phyloP scores from a whole-genome alignment of 2,329 filamentous ascomycete genomes.

The Parastagonospora nodorum region DNA sequence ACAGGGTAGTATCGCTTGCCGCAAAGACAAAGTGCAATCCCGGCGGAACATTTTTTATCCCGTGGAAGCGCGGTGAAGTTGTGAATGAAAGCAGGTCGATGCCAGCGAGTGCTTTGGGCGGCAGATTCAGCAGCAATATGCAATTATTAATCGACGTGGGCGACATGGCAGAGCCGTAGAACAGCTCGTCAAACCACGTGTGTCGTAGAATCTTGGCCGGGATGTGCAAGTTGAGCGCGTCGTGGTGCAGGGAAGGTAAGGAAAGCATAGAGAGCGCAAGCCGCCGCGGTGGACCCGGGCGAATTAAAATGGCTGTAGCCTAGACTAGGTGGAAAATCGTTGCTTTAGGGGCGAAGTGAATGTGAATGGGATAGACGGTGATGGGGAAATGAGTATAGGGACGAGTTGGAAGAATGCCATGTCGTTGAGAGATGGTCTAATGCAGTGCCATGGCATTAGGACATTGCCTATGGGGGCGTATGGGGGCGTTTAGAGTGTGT shows the following conservation, averaged over 20 bases:
- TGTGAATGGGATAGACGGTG: background rate
- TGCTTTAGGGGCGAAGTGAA: background rate
- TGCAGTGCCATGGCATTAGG: conserved; percentile 12
- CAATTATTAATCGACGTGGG: conserved; percentile 42
- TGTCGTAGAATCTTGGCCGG: conserved; percentile 42
- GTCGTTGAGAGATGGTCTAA: background rate
- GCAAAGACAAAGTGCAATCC: conserved; percentile 68
- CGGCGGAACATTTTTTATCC: conserved; percentile 62
- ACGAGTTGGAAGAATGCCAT: background rate
- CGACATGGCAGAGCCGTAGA: conserved; percentile 41
- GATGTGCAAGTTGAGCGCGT: conserved; percentile 15
- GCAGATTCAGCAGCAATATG: conserved; percentile 52
- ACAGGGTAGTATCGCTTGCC: conserved; percentile 62
- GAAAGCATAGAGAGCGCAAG: conserved; percentile 21
- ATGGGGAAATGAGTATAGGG: background rate
- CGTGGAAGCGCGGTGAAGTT: conserved; percentile 64
- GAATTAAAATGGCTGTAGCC: background rate
- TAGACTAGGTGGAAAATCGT: too few species aligned
- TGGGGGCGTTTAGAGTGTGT: too few species aligned
- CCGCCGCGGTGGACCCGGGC: conserved; percentile 19
- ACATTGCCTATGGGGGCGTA: too few species aligned
- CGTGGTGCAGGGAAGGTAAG: conserved; percentile 19
- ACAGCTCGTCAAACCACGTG: conserved; percentile 41
- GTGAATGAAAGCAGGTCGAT: conserved; percentile 66
- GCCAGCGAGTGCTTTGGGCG: conserved; percentile 56